Base-by-base conservation (phyloP, 345 rosid genomes). In the Heritiera fomes region DNA sequence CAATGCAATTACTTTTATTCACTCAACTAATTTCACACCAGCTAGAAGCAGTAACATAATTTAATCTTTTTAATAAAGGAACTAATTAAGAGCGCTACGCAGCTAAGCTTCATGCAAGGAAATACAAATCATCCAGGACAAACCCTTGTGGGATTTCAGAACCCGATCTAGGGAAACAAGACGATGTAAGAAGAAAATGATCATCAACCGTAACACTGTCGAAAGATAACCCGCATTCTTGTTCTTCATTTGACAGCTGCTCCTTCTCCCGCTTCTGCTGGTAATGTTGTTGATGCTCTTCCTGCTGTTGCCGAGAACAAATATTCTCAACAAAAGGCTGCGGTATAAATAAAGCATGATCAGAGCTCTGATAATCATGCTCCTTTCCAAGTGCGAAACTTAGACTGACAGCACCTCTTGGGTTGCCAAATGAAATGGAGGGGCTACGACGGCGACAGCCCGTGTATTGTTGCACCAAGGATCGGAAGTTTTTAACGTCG, bases 381-480 rank as follows among this genome's bases (percentile, higher is more conserved):
- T 59, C 18, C 30, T 47, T 45, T 46, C 28, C 70, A 14, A 7
- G 28, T 15, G 78, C 46, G 56, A 61, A 75, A 45, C 30, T 62
- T 30, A 62, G 46, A 49, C 14, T 47, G 78, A 75, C 28, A 30
- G 78, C 46, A 30, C 78, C 47, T 62, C 30, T 30, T 3, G 28
- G 55, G 23, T 43, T 60, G 68, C 23, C 43, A 23, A 49, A 75
- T 30, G 78, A 75, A 75, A 75, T 46, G 76, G 64, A 73, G 6
- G 64, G 38, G 76, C 64, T 38, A 38, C 64, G 64, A n/a, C 64
- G 49, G 50, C 76, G 87, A 61, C 93, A 89, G 20, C 98, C 98
- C 0, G 98, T 93, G 73, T 88, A 93, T 69, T 89, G 86, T 50
- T 91, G 98, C 71, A 93, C 98, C 72, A 93, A 73, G 5, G 93